These are phyloP conservation scores for Chamaenerion angustifolium DNA, from an alignment of 345 rosid genomes.

Conservation along the genomic window DNA sequence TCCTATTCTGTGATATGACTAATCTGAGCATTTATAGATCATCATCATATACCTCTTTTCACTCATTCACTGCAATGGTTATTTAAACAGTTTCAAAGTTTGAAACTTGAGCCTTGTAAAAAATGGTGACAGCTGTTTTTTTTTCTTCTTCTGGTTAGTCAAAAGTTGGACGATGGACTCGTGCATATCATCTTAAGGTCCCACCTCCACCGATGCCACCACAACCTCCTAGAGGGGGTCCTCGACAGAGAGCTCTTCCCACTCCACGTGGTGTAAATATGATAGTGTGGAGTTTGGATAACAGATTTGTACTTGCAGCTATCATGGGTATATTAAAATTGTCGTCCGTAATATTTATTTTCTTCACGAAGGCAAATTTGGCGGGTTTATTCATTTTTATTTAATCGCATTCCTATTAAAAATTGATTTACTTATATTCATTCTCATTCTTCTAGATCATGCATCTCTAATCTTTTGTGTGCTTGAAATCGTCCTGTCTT, in stretches of 20 bases:
- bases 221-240: slow-evolving; percentile 93
- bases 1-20: no score
- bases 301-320: slow-evolving; percentile 99
- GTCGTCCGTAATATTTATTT: not conserved
- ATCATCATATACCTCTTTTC: no score
- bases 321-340: slow-evolving; percentile 61
- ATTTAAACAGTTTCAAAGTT: no score
- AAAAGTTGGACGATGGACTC: slow-evolving; percentile 76
- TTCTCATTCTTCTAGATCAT: no score
- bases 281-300: slow-evolving; percentile 96
- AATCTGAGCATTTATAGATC: no score
- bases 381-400: not conserved
- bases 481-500: no score
- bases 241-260: slow-evolving; percentile 92
- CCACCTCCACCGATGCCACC: slow-evolving; percentile 98
- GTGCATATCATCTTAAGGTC: slow-evolving; percentile 90
- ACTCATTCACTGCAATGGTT: no score
- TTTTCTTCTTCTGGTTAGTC: slow-evolving; percentile 25
- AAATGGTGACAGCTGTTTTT: no score
- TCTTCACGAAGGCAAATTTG: not conserved
- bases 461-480: no score
- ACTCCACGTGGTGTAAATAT: slow-evolving; percentile 99
- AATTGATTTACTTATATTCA: no score
- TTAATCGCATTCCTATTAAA: no score
- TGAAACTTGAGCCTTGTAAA: no score